Base-by-base conservation (phyloP, 1,284 basidiomycete genomes). In the Hemileia vastatrix region DNA sequence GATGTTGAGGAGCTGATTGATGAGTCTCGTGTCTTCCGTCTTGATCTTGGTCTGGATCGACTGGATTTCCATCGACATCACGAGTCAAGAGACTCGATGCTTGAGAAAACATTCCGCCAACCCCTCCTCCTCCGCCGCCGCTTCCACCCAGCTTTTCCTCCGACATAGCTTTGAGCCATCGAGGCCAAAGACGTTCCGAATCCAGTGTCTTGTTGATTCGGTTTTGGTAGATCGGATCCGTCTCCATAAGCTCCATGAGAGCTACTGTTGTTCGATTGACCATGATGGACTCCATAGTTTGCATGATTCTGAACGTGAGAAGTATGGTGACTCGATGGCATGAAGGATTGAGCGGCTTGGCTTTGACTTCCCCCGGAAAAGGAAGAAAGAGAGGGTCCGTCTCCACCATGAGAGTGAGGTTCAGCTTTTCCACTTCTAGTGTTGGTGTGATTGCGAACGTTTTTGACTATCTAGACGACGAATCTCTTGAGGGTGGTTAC, bases 351-450 rank as follows among this genome's bases (percentile, higher is more conserved):
- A 4, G 67, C 66, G 13, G 67, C 65, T 27, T 70, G 67, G 33
- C 67, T 68, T 57, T 59, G 64, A 31, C 59, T 58, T 4, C 64
- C 64, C 15, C 70, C 70, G 57, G 66, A 64, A 40, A 69, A 68
- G 1, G 65, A 65, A 64, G 62, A 51, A 15, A 66, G 64, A 55
- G 21, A 68, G 6, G 66, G 64, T 57, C 67, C 66, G 36, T 68
- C 68, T 57, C 61, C 49, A 23, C 71, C 71, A 58, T 70, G 68
- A 9, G 62, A 63, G 55, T 72, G 71, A 24, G 66, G 62, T 59
- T 70, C 70, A 15, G 70, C 69, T 51, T 71, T 71, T 19, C 71
- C 71, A 5, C 63, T 65, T 11, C 71, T 65, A 23, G 71, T 72
- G 65, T 72, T 71, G 54, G 68, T 69, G 64, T 72, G 71, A 44